Evolutionary conservation across 1,139 yeast species (phyloP).

Genomic region (Lizanozyma gosingica): DNA sequence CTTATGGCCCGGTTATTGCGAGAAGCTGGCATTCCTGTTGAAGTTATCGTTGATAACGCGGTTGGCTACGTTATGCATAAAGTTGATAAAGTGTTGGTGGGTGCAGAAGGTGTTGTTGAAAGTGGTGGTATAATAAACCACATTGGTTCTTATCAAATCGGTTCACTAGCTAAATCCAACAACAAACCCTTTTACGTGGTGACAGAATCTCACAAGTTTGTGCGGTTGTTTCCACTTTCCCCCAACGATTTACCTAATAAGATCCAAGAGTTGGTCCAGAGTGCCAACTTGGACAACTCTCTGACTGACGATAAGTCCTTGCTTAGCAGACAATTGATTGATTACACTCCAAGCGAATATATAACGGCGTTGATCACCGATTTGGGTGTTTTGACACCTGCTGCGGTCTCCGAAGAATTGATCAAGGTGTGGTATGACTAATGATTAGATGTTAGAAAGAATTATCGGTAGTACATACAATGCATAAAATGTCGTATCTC

Average conservation of each 20-base stretch:
- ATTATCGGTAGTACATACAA: no score
- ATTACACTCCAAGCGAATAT: slow-evolving; percentile 92
- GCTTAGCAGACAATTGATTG: slow-evolving; percentile 44
- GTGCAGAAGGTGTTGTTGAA: slow-evolving; percentile 99
- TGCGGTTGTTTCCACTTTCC: slow-evolving; percentile 87
- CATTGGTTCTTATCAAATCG: slow-evolving; percentile 91
- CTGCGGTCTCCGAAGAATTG: slow-evolving; percentile 95
- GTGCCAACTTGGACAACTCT: not conserved
- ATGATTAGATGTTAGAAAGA: no score
- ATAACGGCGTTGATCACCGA: slow-evolving; percentile 95
- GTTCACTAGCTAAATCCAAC: slow-evolving; percentile 83
- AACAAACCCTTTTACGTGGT: slow-evolving; percentile 92
- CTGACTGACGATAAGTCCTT: slow-evolving; percentile 4
- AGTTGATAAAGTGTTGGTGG: slow-evolving; percentile 88
- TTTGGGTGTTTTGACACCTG: slow-evolving; percentile 91
- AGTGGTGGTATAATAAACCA: slow-evolving; percentile 97
- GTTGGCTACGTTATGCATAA: slow-evolving; percentile 90
- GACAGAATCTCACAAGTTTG: slow-evolving; percentile 93
- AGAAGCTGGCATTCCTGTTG: slow-evolving; percentile 81
- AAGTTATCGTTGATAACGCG: slow-evolving; percentile 84
- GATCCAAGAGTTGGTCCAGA: not conserved
- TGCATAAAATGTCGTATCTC: no score
- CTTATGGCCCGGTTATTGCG: slow-evolving; percentile 64
- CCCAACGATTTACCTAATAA: slow-evolving; percentile 76
- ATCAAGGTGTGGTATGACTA: slow-evolving; percentile 97